Evolutionary conservation across 1,139 yeast genomes (phyloP).

Genomic region (Protomyces pachydermus): DNA sequence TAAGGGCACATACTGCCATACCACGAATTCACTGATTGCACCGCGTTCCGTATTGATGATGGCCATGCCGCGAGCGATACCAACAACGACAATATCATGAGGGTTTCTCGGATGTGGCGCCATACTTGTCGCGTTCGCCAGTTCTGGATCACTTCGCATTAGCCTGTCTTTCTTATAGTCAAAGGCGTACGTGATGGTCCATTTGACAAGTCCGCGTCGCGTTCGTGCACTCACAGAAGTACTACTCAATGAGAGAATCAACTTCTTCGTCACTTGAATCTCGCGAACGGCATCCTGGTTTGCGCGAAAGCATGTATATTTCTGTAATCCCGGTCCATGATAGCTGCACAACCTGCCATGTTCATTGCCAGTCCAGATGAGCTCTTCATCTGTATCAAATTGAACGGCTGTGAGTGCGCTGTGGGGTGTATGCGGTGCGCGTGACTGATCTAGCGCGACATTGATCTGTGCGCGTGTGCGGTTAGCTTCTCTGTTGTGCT

Average conservation of each 20-base stretch:
- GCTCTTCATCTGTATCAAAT: conserved; percentile 68
- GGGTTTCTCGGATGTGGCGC: conserved; percentile 39
- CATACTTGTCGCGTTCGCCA: conserved; percentile 38
- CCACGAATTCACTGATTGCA: conserved; percentile 35
- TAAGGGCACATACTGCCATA: not conserved
- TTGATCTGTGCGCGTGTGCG: not conserved
- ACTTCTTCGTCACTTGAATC: conserved; percentile 38
- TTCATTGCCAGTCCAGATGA: conserved; percentile 82
- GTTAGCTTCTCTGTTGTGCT: too few relatives aligned
- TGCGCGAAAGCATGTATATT: conserved; percentile 45
- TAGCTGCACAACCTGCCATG: conserved; percentile 50
- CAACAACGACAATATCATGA: conserved; percentile 48
- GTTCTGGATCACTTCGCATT: conserved; percentile 37
- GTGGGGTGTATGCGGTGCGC: conserved; percentile 1
- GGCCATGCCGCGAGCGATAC: conserved; percentile 46
- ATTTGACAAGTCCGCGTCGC: conserved; percentile 40
- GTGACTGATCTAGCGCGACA: conserved; percentile 7
- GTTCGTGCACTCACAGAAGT: conserved; percentile 39
- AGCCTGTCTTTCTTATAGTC: conserved; percentile 32
- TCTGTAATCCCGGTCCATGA: conserved; percentile 43
- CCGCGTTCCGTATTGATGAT: conserved; percentile 62
- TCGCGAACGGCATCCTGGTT: conserved; percentile 38
- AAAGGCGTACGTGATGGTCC: conserved; percentile 32
- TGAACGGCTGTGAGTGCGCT: conserved; percentile 38
- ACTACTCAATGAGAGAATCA: conserved; percentile 38